These are phyloP conservation scores for Solanum ahanhuiri DNA, from an alignment of 257 asterid genomes.

Conservation along the genomic window DNA sequence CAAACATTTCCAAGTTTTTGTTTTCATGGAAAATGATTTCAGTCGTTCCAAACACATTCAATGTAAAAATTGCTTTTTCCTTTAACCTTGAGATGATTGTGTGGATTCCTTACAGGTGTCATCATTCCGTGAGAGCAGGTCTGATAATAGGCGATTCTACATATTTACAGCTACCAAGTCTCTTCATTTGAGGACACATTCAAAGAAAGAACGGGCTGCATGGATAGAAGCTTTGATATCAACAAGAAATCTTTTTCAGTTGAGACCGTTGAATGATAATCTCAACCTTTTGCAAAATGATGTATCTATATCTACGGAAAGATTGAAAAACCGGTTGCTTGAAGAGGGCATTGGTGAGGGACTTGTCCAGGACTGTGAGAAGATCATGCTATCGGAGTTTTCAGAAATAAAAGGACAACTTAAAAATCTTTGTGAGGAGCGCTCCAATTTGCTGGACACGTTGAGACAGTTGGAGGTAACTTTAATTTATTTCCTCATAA, in stretches of 20 bases:
- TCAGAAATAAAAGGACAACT: slow-evolving; percentile 72
- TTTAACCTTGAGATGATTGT: background rate
- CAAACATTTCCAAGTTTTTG: background rate
- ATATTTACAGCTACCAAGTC: slow-evolving; percentile 88
- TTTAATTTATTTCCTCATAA: background rate
- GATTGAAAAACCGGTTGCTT: slow-evolving; percentile 64
- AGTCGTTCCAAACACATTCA: background rate
- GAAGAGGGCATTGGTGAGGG: slow-evolving; percentile 69
- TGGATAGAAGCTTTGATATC: slow-evolving; percentile 80
- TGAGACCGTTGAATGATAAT: slow-evolving; percentile 46
- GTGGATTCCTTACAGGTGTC: slow-evolving; percentile 47
- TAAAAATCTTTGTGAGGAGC: slow-evolving; percentile 64
- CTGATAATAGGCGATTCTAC: slow-evolving; percentile 82
- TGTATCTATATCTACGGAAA: slow-evolving; percentile 67
- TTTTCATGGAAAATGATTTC: background rate
- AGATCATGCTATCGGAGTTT: slow-evolving; percentile 79
- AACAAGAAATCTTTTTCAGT: slow-evolving; percentile 46
- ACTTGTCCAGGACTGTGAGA: slow-evolving; percentile 80
- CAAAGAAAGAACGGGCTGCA: slow-evolving; percentile 68
- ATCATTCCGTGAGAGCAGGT: slow-evolving; percentile 86
- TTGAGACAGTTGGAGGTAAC: slow-evolving; percentile 83
- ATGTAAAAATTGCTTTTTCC: background rate
- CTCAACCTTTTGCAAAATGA: slow-evolving; percentile 46
- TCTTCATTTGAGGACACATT: slow-evolving; percentile 76
- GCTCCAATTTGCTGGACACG: slow-evolving; percentile 67